A percentile compares a stretch with the other conserved stretches of the same genome.
phyloP scores from a whole-genome alignment of 164 flowering plant genomes.

The Liriodendron chinense region DNA sequence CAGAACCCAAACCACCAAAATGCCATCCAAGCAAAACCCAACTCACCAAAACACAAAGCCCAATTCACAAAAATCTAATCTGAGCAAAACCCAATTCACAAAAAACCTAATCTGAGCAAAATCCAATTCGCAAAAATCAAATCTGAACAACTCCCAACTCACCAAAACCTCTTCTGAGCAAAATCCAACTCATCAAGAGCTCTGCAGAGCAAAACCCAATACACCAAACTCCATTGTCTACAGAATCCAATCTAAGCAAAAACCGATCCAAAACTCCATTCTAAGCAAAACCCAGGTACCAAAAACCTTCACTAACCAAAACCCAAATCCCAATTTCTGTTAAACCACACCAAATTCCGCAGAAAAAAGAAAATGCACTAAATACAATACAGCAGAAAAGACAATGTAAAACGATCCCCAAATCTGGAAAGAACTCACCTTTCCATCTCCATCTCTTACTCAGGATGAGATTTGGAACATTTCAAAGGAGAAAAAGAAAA shows the following conservation, averaged over 20 bases:
- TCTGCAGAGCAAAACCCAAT: not conserved
- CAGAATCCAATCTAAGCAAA: not conserved
- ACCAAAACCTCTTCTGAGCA: not conserved
- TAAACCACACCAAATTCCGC: not conserved
- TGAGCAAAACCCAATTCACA: not conserved
- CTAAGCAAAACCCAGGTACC: not conserved
- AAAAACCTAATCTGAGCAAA: not conserved
- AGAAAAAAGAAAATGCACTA: not conserved
- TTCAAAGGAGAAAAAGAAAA: not conserved
- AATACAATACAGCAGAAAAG: not conserved
- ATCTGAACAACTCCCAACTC: too few relatives aligned
- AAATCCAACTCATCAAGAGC: not conserved
- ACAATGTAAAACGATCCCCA: not conserved
- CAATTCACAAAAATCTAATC: not conserved
- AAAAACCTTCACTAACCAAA: not conserved
- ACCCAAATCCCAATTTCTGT: not conserved
- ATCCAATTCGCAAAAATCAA: not conserved
- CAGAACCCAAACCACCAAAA: slow-evolving; percentile 1
- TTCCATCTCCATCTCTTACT: not conserved
- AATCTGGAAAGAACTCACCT: not conserved
- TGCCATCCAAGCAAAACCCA: not conserved
- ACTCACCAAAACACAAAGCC: not conserved
- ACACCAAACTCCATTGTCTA: too few relatives aligned
- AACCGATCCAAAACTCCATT: not conserved
- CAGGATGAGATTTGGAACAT: not conserved